Evolutionary conservation across 2,329 filamentous ascomycete species (phyloP).

Genomic region (Colletotrichum caudatum): DNA sequence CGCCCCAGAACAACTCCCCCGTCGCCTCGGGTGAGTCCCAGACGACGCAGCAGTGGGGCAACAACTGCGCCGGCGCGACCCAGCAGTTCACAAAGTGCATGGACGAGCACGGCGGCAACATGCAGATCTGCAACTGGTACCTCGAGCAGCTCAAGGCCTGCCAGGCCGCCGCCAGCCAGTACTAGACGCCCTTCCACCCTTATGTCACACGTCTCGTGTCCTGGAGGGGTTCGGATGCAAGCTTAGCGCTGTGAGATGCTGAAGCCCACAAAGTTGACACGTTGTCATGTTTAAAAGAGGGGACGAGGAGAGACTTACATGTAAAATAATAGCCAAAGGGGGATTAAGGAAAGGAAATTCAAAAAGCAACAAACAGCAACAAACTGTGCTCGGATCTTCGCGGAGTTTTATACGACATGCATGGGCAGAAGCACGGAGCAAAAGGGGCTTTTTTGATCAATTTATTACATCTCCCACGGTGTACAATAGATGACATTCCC

Average conservation of each 20-base stretch:
- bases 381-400: slow-evolving; percentile 3
- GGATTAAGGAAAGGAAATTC: slow-evolving; percentile 12
- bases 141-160: slow-evolving; percentile 95
- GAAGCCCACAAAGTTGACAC: background rate
- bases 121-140: slow-evolving; percentile 98
- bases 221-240: background rate
- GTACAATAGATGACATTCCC: slow-evolving; percentile 42
- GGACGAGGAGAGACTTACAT: slow-evolving; percentile 4
- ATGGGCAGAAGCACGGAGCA: slow-evolving; percentile 23
- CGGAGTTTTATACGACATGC: slow-evolving; percentile 16
- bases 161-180: slow-evolving; percentile 80
- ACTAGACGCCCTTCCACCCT: slow-evolving; percentile 59
- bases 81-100: slow-evolving; percentile 94
- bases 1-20: slow-evolving; percentile 55
- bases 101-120: slow-evolving; percentile 92
- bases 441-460: slow-evolving; percentile 9
- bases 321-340: slow-evolving; percentile 34
- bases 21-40: slow-evolving; percentile 63
- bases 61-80: slow-evolving; percentile 83
- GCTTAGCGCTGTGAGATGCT: background rate
- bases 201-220: background rate
- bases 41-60: slow-evolving; percentile 57
- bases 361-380: background rate
- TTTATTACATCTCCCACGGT: slow-evolving; percentile 37
- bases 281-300: background rate